Evolutionary conservation across 495 filamentous ascomycete species (phyloP), one percentile per base, ranked within the genome.

Genomic region (Xylaria venustula): DNA sequence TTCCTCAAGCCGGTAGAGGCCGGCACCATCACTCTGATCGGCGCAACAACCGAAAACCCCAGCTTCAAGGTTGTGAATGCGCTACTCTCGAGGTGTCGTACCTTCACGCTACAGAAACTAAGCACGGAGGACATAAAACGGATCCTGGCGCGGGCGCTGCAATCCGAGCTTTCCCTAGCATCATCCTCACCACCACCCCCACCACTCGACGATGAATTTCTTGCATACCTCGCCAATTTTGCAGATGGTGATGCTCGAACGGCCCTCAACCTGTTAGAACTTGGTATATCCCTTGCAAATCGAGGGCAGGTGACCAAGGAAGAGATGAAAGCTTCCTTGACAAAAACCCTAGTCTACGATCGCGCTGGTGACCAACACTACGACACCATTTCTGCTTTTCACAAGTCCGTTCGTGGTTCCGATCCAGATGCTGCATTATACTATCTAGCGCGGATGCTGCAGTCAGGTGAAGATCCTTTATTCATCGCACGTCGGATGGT

Each of bases 11-110:
- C 93, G 0, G 94, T 98, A 2, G 94, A 98, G 68, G 87, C 88
- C 9, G 94, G 94, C 8, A 88, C 90, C 32, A 86, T 98, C 64
- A 96, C 91, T 7, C 79, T 98, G 41, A 96, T 97, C 62, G 94
- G 92, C 25, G 94, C 94, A 25, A 98, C 94, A 8, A 98, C 94
- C 2, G 94, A 98, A 71, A 98, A 98, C 69, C 94, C 94, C 0
- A 91, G 87, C 22, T 98, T 98, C 79, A 96, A 96, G 70, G 85
- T 98, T 44, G 89, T 96, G 67, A 88, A 85, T 61, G 92, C 94
- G 1, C 80, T 98, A 32, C 79, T 97, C 12, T 96, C 91, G 36
- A 83, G 94, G 37, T 97, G 93, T 74, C 83, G 94, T 49, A 93
- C 90, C 4, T 97, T 98, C 65, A 95, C 91, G 1, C 77, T 98